Percentiles rank a stretch among this genome's conserved stretches.
Evolutionary conservation across 2,329 filamentous ascomycete species (phyloP).

Genomic region (Endothia cerciana): DNA sequence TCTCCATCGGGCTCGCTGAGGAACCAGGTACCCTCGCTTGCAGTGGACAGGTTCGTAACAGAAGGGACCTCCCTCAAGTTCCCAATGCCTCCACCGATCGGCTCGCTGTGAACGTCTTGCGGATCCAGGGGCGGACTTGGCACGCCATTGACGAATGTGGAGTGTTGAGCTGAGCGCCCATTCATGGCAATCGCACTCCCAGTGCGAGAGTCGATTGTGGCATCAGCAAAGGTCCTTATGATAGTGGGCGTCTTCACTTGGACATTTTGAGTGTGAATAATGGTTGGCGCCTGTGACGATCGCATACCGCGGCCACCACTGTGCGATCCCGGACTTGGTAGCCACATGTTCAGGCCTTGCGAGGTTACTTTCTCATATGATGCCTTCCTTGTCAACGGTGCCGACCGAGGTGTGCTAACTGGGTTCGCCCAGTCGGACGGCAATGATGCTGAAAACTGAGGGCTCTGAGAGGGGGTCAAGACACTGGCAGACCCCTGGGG

Average conservation of each 20-base stretch:
- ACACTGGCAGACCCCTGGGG: constrained; percentile 22
- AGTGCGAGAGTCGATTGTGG: not conserved
- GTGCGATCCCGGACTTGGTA: constrained; percentile 2
- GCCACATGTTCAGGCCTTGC: constrained; percentile 13
- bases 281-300: constrained; percentile 12
- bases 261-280: not conserved
- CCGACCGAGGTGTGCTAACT: constrained; percentile 15
- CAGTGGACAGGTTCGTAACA: constrained; percentile 7
- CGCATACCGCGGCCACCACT: constrained; percentile 8
- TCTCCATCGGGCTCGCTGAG: constrained; percentile 11
- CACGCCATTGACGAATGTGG: constrained; percentile 15
- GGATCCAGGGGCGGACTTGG: constrained; percentile 21
- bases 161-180: constrained; percentile 7
- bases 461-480: constrained; percentile 17
- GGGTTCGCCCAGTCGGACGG: constrained; percentile 19
- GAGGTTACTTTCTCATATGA: constrained; percentile 8
- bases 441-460: constrained; percentile 30
- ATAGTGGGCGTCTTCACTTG: constrained; percentile 15
- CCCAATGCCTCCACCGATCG: not conserved
- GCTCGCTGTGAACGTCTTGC: constrained; percentile 10
- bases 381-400: constrained; percentile 25
- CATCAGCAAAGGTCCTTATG: constrained; percentile 15
- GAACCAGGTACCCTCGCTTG: constrained; percentile 17
- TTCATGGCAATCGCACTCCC: constrained; percentile 1
- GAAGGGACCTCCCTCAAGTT: constrained; percentile 11